Evolutionary conservation across 2,329 filamentous ascomycete species (phyloP), one percentile per base, ranked within the genome.

Genomic region (Talaromyces verruculosus): DNA sequence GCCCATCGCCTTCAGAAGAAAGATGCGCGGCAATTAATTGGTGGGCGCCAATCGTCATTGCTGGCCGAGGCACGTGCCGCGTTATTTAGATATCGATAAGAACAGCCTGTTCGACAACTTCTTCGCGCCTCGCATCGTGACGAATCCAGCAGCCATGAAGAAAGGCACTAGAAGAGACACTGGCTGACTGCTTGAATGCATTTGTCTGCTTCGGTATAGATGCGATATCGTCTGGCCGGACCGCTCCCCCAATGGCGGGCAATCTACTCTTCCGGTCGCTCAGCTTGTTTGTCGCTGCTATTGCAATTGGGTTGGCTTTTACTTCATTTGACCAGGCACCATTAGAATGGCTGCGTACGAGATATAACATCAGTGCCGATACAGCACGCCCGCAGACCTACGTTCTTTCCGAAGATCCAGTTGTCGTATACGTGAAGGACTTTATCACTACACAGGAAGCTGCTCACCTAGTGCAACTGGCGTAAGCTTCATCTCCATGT

Each of bases 371-470:
- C 39, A 35, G 6, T 8, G 10, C 10, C n/a, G n/a, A 62, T 5
- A 25, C 3, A 15, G 30, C 49, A 25, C 58, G 25, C 5, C 59
- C 64, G 28, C n/a, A 49, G n/a, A 61, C 41, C 58, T 62, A 49
- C 59, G 30, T 51, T 10, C 30, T 63, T 15, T 84, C 79, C 53
- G 79, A 81, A 63, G 81, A 81, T 64, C 84, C 85, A 22, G 72
- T 87, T 43, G 82, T 87, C 2, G 70, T 87, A 3, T 87, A 87
- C 67, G 74, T 87, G 13, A 83, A 85, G 73, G 77, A 80, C 19
- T 87, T 87, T 69, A 68, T 87, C 63, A 79, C 76, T 15, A 67
- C 69, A 8, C 74, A 73, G 3, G 84, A 87, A 72, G 78, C 80
- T 59, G 67, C 69, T 37, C 81, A 85, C 69, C 72, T 87, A 22